phyloP scores from a whole-genome alignment of 768 basidiomycete genomes.

The Pulveroboletus frians region DNA sequence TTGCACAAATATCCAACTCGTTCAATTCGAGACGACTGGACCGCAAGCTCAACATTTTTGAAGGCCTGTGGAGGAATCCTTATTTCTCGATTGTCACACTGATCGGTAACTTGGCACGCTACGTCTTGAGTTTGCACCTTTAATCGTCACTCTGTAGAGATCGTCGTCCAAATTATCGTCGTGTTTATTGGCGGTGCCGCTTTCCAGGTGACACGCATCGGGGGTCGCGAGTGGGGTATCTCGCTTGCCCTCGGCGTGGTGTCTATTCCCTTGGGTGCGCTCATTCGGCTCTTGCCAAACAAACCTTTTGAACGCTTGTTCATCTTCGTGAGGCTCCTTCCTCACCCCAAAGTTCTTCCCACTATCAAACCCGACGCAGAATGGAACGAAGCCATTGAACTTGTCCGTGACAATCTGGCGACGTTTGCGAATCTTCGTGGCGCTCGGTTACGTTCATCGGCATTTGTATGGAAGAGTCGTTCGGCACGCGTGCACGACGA shows the following conservation, averaged over 20 bases:
- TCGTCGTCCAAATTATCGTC: constrained; percentile 80
- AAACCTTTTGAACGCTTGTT: constrained; percentile 66
- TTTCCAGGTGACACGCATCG: constrained; percentile 79
- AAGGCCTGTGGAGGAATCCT: constrained; percentile 70
- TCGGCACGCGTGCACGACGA: constrained; percentile 51
- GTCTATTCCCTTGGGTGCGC: constrained; percentile 80
- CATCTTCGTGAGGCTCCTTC: constrained; percentile 52
- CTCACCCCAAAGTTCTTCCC: constrained; percentile 59
- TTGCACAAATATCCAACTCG: constrained; percentile 95
- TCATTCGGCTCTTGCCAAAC: constrained; percentile 80
- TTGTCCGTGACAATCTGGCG: constrained; percentile 80
- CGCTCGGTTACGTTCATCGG: constrained; percentile 80
- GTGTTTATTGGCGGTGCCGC: constrained; percentile 89
- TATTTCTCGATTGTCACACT: constrained; percentile 83
- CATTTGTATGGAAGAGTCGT: constrained; percentile 79
- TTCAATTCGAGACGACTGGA: constrained; percentile 89
- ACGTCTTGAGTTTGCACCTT: constrained; percentile 1
- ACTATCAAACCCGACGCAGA: constrained; percentile 52
- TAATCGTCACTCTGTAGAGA: constrained; percentile 47
- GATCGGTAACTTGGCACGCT: constrained; percentile 54
- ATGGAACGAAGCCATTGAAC: constrained; percentile 76
- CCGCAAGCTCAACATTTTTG: constrained; percentile 81
- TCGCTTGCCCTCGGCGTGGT: constrained; percentile 82
- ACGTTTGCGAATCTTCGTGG: constrained; percentile 83
- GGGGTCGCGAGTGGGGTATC: constrained; percentile 89